Conservation (phyloP, 139 green algal species). For the Mychonastes homosphaera region DNA sequence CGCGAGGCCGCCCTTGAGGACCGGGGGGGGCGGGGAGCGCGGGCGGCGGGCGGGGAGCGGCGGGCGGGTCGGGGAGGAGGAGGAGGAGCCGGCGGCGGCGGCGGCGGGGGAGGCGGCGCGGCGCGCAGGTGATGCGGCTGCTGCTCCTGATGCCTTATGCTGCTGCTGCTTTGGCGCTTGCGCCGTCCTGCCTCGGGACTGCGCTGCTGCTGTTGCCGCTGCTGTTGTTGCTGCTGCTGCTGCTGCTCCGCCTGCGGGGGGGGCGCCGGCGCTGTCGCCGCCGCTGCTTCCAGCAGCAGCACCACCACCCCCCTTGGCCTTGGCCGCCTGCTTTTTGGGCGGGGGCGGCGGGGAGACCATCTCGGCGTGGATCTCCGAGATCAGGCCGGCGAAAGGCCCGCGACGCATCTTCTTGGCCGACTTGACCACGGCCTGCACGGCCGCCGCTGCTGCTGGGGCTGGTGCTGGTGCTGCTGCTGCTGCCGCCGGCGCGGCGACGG, state of each 20-base stretch:
- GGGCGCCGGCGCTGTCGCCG: background rate
- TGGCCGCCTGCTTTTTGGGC: background rate
- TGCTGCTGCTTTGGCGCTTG: background rate
- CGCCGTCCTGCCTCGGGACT: background rate
- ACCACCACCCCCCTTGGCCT: background rate
- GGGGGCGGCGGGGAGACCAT: background rate
- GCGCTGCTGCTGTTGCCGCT: conserved; percentile 1
- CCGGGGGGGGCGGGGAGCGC: too few species aligned
- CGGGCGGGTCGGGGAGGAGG: too few species aligned
- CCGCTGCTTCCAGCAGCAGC: background rate
- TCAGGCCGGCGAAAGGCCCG: background rate
- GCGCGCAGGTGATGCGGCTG: too few species aligned
- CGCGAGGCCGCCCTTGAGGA: conserved; percentile 13
- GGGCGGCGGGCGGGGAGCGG: too few species aligned
- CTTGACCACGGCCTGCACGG: background rate
- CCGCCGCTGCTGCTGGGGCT: background rate
- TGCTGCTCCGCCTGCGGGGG: background rate
- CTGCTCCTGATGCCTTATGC: conserved; percentile 1
- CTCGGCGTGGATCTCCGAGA: background rate
- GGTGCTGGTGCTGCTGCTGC: background rate
- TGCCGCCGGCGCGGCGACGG: too few species aligned
- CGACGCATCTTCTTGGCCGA: background rate
- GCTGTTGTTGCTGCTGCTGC: background rate
- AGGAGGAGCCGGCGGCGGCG: too few species aligned
- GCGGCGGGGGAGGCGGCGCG: too few species aligned